Evolutionary conservation across 2,329 filamentous ascomycete genomes (phyloP).

Genomic region (Neopestalotiopsis sp.): DNA sequence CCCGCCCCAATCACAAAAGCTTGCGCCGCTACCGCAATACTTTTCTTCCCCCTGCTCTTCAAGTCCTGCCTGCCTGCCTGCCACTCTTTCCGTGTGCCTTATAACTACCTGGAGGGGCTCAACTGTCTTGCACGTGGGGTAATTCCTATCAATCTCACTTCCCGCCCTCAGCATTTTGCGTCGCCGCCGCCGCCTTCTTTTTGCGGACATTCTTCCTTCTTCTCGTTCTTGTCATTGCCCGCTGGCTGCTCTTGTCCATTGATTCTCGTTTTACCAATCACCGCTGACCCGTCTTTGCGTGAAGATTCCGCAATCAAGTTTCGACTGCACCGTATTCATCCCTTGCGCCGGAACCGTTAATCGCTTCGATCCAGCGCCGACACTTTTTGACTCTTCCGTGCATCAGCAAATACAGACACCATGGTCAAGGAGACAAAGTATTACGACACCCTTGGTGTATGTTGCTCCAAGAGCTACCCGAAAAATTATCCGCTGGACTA

Average conservation of each 20-base stretch:
- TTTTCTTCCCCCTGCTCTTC: background rate
- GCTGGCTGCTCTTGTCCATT: background rate
- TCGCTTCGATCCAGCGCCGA: background rate
- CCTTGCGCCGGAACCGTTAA: background rate
- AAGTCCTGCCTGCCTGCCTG: background rate
- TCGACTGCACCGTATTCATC: background rate
- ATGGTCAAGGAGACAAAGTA: conserved; percentile 83
- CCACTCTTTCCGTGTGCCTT: background rate
- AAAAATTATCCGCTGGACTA: background rate
- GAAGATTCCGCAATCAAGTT: background rate
- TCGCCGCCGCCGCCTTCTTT: background rate
- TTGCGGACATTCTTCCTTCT: background rate
- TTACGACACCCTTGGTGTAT: conserved; percentile 81
- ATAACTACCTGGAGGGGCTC: background rate
- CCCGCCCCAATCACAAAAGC: background rate
- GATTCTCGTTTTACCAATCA: background rate
- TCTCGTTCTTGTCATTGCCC: background rate
- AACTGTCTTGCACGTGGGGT: background rate
- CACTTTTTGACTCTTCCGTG: background rate
- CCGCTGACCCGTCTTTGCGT: background rate
- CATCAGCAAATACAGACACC: conserved; percentile 38
- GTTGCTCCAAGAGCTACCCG: conserved; percentile 30
- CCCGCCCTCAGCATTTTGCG: background rate
- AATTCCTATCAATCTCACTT: background rate
- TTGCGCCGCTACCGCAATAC: background rate